Base-by-base conservation (phyloP, 208 protist species). In the Phytomonas francai region DNA sequence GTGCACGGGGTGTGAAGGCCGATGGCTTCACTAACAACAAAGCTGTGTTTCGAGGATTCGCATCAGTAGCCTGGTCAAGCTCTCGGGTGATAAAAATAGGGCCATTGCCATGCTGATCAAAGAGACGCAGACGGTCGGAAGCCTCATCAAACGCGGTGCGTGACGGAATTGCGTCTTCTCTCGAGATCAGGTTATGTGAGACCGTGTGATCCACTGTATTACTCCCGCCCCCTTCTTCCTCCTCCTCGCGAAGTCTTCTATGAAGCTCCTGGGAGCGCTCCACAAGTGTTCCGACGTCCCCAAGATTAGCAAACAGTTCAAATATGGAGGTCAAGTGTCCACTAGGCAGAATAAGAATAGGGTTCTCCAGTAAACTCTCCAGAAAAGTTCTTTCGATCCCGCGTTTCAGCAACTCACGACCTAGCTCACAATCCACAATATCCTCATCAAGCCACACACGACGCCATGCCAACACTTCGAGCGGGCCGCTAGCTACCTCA, bases 381-480 rank as follows among this genome's bases (percentile, higher is more conserved):
- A 93, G 36, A 65, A 86, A 84, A 3, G 71, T 22, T 2, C 54
- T 31, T 1, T 72, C 59, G 14, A 89, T 29, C 9, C 79, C 73
- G 31, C 77, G 76, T 57, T 71, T 75, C 36, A 91, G 57, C 34
- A 88, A 65, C 14, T 30, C 22, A 7, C 81, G 75, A 19, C 75
- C 89, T 77, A 83, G 91, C 5, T 70, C 73, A 69, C 94, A 86
- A n/a, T 81, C 71, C n/a, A 68, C 67, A n/a, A 91, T 49, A 7
- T 72, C 51, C 2, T 67, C 58, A 56, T 79, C 56, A 61, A 85
- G 73, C 92, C 92, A 97, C 51, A 83, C 67, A 62, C 72, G 68
- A 30, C 90, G 90, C 59, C 78, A 80, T 8, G 81, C 79, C 56
- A 95, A 64, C 19, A 76, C 81, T 77, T 96, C 89, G 31, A 97